Evolutionary conservation across 2,329 filamentous ascomycete genomes (phyloP).

Genomic region (Rhinocladiella similis): DNA sequence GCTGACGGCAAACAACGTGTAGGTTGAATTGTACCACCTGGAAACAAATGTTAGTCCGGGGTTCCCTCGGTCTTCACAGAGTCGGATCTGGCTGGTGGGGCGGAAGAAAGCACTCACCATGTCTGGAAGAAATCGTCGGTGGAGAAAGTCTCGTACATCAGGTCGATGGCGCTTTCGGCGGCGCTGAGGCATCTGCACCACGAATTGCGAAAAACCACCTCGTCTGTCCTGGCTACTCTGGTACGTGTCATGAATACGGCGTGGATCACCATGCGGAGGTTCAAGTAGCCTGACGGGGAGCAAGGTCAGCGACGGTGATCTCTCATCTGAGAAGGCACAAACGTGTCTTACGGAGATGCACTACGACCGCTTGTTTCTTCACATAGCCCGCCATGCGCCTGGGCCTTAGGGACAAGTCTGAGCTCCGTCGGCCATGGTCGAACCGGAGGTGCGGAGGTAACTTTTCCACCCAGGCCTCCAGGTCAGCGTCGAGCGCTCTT

Average conservation of each 20-base stretch:
- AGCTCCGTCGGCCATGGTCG: too few species aligned
- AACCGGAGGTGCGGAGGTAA: conserved; percentile 35
- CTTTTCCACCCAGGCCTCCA: conserved; percentile 38
- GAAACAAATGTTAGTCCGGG: background rate
- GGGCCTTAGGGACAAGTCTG: conserved; percentile 35
- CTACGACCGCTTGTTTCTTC: conserved; percentile 39
- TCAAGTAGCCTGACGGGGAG: conserved; percentile 38
- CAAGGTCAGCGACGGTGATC: too few species aligned
- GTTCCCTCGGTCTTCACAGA: too few species aligned
- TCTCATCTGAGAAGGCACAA: background rate
- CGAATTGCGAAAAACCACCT: too few species aligned
- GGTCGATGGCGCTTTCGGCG: conserved; percentile 41
- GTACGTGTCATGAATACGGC: conserved; percentile 33
- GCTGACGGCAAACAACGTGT: conserved; percentile 39
- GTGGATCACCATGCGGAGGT: conserved; percentile 43
- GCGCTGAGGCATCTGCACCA: conserved; percentile 37
- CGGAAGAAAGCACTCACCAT: too few species aligned
- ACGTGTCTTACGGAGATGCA: conserved; percentile 34
- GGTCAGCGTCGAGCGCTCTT: conserved; percentile 38
- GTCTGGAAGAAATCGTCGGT: conserved; percentile 44
- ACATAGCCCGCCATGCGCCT: conserved; percentile 34
- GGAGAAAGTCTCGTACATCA: conserved; percentile 42
- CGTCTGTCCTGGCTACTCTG: too few species aligned
- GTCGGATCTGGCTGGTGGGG: too few species aligned
- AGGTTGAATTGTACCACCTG: conserved; percentile 45